Evolutionary conservation across 2,329 filamentous ascomycete species (phyloP).

Genomic region (Ceratocystis eucalypticola): DNA sequence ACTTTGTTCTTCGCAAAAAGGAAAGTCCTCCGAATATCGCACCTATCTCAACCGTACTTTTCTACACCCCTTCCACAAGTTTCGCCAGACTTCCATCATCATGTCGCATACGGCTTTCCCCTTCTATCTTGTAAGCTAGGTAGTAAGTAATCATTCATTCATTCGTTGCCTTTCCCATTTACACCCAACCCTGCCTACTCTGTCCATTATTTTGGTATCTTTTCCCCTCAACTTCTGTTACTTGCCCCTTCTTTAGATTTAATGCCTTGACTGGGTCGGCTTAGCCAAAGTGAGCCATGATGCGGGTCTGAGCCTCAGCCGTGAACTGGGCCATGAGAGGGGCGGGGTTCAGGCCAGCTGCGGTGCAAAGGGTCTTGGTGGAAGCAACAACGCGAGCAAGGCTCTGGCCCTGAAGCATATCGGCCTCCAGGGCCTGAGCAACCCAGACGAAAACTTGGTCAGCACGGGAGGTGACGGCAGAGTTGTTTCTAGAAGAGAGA

Average conservation of each 20-base stretch:
- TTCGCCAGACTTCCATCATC: neutral
- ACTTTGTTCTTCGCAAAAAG: constrained; percentile 10
- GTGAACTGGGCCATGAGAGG: constrained; percentile 63
- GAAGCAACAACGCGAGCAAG: constrained; percentile 62
- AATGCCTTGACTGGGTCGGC: neutral
- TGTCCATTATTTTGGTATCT: constrained; percentile 15
- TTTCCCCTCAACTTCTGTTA: constrained; percentile 11
- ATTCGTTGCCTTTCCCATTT: constrained; percentile 15
- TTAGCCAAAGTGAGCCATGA: constrained; percentile 65
- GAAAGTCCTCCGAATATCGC: neutral
- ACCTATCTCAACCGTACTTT: neutral
- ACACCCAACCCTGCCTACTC: neutral
- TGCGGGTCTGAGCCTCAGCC: constrained; percentile 66
- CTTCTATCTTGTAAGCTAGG: constrained; percentile 15
- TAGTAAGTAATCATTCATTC: constrained; percentile 18
- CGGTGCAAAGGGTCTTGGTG: constrained; percentile 63
- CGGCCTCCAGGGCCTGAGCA: constrained; percentile 76
- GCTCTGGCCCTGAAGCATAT: constrained; percentile 75
- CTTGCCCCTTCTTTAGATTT: neutral
- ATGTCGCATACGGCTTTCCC: neutral
- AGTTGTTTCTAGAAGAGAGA: constrained; percentile 55
- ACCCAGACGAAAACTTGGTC: constrained; percentile 74
- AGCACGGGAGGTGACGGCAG: constrained; percentile 62
- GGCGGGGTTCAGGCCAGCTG: constrained; percentile 60
- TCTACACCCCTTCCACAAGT: neutral